Conservation (phyloP, 2,329 filamentous ascomycete genomes). For the Pseudovirgaria hyperparasitica region DNA sequence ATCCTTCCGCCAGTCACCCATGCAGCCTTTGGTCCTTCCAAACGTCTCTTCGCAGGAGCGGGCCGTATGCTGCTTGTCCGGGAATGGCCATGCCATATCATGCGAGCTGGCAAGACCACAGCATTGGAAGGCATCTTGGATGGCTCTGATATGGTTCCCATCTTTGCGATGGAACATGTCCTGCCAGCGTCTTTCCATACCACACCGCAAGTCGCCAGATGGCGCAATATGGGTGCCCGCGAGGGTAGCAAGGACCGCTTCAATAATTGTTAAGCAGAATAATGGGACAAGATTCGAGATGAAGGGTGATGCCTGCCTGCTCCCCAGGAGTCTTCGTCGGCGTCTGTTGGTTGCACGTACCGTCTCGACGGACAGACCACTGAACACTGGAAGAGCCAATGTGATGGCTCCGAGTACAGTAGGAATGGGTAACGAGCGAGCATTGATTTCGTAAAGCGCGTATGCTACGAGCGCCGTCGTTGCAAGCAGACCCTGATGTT, state of each 20-base stretch:
- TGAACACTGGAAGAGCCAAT: slow-evolving; percentile 28
- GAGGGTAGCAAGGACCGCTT: slow-evolving; percentile 31
- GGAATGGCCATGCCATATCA: slow-evolving; percentile 54
- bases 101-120: slow-evolving; percentile 47
- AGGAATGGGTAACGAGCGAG: slow-evolving; percentile 30
- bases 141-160: slow-evolving; percentile 36
- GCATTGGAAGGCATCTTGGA: slow-evolving; percentile 55
- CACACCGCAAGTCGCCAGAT: slow-evolving; percentile 33
- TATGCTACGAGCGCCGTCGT: slow-evolving; percentile 28
- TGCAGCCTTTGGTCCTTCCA: slow-evolving; percentile 36
- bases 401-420: slow-evolving; percentile 27
- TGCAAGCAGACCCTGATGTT: slow-evolving; percentile 26
- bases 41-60: slow-evolving; percentile 36
- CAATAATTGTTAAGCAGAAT: slow-evolving; percentile 26
- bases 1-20: slow-evolving; percentile 42
- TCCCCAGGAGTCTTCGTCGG: slow-evolving; percentile 16
- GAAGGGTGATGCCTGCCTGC: slow-evolving; percentile 22
- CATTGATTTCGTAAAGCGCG: slow-evolving; percentile 6
- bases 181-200: slow-evolving; percentile 45
- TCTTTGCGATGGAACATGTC: slow-evolving; percentile 41
- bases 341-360: slow-evolving; percentile 19
- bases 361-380: slow-evolving; percentile 29
- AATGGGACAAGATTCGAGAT: slow-evolving; percentile 26
- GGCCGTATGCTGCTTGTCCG: slow-evolving; percentile 16
- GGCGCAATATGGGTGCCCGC: slow-evolving; percentile 31